A percentile compares a stretch with the other conserved stretches of the same genome.
Conservation (phyloP, 148 eudicot genomes). For the Rhododendron henanense region DNA sequence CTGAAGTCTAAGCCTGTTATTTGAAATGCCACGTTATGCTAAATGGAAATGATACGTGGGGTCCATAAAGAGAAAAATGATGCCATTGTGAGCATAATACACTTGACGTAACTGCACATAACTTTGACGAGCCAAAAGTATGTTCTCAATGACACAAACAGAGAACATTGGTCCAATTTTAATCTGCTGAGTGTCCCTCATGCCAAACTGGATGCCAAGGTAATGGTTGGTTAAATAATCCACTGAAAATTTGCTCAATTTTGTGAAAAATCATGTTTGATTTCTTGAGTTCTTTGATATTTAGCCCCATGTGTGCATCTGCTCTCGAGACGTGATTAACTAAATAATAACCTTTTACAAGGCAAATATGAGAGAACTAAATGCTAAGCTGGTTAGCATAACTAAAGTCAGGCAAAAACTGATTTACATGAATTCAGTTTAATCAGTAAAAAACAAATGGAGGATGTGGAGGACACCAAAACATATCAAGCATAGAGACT, state of each 20-base stretch:
- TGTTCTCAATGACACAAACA: neutral
- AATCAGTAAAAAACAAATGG: neutral
- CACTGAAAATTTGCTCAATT: neutral
- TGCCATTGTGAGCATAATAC: neutral
- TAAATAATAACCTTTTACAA: neutral
- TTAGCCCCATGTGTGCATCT: neutral
- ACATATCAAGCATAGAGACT: neutral
- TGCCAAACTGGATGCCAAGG: neutral
- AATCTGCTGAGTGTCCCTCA: neutral
- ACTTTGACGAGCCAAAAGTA: neutral
- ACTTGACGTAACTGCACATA: neutral
- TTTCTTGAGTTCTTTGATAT: neutral
- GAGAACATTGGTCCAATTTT: neutral
- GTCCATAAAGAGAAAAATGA: neutral
- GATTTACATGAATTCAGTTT: no score
- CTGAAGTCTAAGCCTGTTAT: conserved; percentile 75
- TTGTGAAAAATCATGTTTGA: neutral
- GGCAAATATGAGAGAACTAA: neutral
- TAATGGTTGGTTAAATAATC: neutral
- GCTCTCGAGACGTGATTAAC: neutral
- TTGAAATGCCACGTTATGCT: neutral
- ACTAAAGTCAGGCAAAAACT: neutral
- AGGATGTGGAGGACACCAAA: neutral
- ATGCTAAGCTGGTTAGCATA: neutral
- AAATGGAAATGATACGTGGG: neutral